Conservation (phyloP, 1,139 yeast genomes). For the Saccharomyces hybrid region DNA sequence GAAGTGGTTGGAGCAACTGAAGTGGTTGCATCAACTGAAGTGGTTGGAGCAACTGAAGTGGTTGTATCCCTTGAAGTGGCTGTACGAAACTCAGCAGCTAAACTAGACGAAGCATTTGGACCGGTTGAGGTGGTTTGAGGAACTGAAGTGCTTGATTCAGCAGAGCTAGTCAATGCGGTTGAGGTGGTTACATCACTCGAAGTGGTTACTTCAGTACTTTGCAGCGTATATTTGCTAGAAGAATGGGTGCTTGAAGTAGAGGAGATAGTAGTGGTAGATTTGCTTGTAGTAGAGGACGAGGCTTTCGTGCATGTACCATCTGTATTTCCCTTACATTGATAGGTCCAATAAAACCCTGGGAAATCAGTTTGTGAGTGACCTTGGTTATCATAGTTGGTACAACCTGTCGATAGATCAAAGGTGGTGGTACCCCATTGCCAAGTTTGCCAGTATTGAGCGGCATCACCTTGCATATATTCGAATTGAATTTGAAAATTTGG, state of each 20-base stretch:
- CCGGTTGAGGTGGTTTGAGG: too few relatives aligned
- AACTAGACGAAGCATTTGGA: too few relatives aligned
- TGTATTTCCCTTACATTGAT: background rate
- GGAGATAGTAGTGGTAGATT: background rate
- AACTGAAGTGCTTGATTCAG: too few relatives aligned
- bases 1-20: background rate
- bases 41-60: background rate
- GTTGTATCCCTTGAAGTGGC: background rate
- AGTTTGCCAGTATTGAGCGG: conserved; percentile 8
- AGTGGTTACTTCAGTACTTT: too few relatives aligned
- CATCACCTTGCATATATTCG: conserved; percentile 24
- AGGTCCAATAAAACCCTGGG: conserved; percentile 29
- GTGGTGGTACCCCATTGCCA: conserved; percentile 21
- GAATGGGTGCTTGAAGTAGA: too few relatives aligned
- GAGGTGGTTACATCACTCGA: too few relatives aligned
- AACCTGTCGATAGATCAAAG: conserved; percentile 28
- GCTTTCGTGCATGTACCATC: background rate
- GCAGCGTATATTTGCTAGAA: too few relatives aligned
- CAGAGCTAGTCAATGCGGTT: too few relatives aligned
- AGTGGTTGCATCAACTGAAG: background rate
- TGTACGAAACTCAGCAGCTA: too few relatives aligned
- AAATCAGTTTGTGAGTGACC: conserved; percentile 27
- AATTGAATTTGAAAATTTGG: conserved; percentile 29
- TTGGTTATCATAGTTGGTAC: conserved; percentile 23
- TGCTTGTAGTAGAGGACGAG: background rate